These are phyloP conservation scores for Trichomonas gallinae DNA, from an alignment of 208 protist genomes.

Conservation along the genomic window DNA sequence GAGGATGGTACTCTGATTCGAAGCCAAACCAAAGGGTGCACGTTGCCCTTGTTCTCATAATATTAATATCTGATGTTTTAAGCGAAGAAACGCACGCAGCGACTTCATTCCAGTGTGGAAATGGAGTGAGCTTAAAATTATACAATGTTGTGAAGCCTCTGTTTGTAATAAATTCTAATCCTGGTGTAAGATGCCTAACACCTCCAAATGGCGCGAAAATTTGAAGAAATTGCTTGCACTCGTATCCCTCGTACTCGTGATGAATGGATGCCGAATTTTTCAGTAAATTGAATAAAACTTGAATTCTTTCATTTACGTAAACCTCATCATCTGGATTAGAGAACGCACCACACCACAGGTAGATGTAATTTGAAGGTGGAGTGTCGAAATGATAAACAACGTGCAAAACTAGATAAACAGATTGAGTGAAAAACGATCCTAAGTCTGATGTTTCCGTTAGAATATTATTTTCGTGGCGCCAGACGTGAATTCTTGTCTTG, in stretches of 20 bases:
- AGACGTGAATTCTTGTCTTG: background rate
- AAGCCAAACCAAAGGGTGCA: background rate
- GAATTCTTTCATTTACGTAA: background rate
- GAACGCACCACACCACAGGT: background rate
- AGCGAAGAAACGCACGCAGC: background rate
- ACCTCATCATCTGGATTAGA: constrained; percentile 1
- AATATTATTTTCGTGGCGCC: background rate
- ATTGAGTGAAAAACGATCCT: background rate
- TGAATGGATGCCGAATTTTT: background rate
- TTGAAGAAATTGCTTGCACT: background rate
- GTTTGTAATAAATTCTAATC: background rate
- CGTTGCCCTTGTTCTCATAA: background rate
- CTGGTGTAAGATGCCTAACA: background rate
- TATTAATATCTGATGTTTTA: background rate
- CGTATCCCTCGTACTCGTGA: background rate
- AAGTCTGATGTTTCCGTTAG: background rate
- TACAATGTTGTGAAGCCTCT: background rate
- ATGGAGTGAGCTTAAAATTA: background rate
- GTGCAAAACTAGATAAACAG: background rate
- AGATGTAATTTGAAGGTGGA: background rate
- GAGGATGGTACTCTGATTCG: background rate
- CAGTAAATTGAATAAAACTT: background rate
- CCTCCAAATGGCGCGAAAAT: background rate
- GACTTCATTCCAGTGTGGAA: constrained; percentile 11
- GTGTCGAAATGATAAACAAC: background rate